Evolutionary conservation across 805 yeast species (phyloP).

Genomic region (Cyberlindnera galapagoensis): DNA sequence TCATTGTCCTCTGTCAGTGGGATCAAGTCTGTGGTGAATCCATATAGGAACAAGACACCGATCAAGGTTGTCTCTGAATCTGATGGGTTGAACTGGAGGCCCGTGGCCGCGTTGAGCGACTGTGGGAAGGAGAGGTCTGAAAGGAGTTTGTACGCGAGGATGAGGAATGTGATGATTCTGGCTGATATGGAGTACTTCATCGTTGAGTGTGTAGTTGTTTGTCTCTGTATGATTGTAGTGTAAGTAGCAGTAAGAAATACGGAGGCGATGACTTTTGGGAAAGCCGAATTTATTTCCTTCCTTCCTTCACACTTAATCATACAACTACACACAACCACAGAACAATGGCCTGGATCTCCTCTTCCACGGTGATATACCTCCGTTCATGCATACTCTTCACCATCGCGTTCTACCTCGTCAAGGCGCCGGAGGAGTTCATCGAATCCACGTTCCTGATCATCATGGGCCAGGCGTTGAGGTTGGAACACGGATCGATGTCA

Average conservation of each 20-base stretch:
- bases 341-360: slow-evolving; percentile 45
- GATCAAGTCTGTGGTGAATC: slow-evolving; percentile 1
- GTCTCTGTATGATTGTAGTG: too few species aligned
- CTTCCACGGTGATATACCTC: slow-evolving; percentile 39
- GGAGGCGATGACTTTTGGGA: too few species aligned
- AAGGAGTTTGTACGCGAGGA: background rate
- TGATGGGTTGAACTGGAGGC: background rate
- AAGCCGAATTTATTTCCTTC: too few species aligned
- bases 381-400: slow-evolving; percentile 40
- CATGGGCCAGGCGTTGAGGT: slow-evolving; percentile 46
- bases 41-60: background rate
- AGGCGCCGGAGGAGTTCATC: slow-evolving; percentile 39
- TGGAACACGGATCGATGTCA: slow-evolving; percentile 3
- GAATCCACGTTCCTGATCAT: slow-evolving; percentile 42
- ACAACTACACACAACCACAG: background rate
- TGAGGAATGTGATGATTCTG: background rate
- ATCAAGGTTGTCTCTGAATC: background rate
- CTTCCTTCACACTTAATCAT: too few species aligned
- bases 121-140: background rate
- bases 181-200: background rate
- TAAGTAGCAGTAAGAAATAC: too few species aligned
- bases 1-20: slow-evolving; percentile 2
- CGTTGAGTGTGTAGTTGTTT: too few species aligned
- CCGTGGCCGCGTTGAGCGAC: background rate
- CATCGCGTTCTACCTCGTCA: slow-evolving; percentile 39